Conservation (phyloP, 306 rosid species). For the Vicia sativa region DNA sequence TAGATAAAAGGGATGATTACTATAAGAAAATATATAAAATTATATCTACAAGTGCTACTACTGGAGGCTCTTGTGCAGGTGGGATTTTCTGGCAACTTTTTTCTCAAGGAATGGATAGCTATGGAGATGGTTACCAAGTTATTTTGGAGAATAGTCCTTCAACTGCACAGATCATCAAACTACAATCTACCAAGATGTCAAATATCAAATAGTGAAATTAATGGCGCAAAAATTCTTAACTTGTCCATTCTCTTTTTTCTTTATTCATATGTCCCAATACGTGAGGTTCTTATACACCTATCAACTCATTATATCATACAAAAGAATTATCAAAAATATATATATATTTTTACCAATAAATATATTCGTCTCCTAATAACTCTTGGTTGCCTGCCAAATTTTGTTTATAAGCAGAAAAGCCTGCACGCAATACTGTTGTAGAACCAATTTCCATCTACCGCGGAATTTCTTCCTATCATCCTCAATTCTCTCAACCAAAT, state of each 20-base stretch:
- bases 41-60: background rate
- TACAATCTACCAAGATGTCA: conserved; percentile 38
- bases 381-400: too few relatives aligned
- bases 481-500: too few relatives aligned
- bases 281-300: too few relatives aligned
- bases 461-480: too few relatives aligned
- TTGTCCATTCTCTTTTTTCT: background rate
- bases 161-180: conserved; percentile 30
- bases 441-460: too few relatives aligned
- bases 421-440: too few relatives aligned
- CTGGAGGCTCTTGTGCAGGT: conserved; percentile 37
- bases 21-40: conserved; percentile 29
- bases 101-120: conserved; percentile 32
- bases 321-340: too few relatives aligned
- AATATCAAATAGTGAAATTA: background rate
- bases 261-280: too few relatives aligned
- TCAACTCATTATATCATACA: too few relatives aligned
- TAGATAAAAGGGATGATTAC: conserved; percentile 36
- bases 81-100: conserved; percentile 49
- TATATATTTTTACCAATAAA: too few relatives aligned
- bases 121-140: conserved; percentile 37
- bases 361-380: too few relatives aligned
- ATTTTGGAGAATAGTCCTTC: conserved; percentile 39
- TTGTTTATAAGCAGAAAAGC: too few relatives aligned
- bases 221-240: background rate